phyloP scores from a whole-genome alignment of 192 early-diverging fungal genomes.

The Backusella australiensis region DNA sequence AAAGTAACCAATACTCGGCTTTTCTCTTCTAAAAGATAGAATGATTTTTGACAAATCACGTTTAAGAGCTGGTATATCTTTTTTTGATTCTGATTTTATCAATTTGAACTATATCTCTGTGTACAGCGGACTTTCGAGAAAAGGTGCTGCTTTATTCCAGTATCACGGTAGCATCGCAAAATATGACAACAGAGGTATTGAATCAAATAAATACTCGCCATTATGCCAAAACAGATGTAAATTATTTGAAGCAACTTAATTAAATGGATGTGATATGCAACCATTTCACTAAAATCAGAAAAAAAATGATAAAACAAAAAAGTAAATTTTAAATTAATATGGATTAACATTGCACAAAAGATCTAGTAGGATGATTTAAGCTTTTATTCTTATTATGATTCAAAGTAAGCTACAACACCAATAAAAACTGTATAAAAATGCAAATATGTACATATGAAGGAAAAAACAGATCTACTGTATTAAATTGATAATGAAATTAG shows the following conservation, averaged over 20 bases:
- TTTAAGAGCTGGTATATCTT: neutral
- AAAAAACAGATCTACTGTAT: neutral
- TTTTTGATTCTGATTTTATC: neutral
- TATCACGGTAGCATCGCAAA: neutral
- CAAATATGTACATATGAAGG: neutral
- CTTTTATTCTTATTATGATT: neutral
- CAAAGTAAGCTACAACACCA: neutral
- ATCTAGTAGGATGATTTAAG: neutral
- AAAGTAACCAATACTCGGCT: neutral
- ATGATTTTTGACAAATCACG: neutral
- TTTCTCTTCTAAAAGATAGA: neutral
- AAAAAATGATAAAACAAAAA: neutral
- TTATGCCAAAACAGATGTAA: neutral
- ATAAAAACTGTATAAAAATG: neutral
- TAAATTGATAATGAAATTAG: neutral
- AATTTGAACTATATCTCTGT: neutral
- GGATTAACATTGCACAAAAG: neutral
- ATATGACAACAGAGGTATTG: neutral
- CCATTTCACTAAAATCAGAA: neutral
- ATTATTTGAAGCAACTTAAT: neutral
- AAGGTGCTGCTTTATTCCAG: neutral
- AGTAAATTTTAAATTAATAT: neutral
- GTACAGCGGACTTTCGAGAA: neutral
- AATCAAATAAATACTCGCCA: neutral
- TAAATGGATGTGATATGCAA: neutral